Conservation (phyloP, 495 filamentous ascomycete species). For the Podospora fimiseda region DNA sequence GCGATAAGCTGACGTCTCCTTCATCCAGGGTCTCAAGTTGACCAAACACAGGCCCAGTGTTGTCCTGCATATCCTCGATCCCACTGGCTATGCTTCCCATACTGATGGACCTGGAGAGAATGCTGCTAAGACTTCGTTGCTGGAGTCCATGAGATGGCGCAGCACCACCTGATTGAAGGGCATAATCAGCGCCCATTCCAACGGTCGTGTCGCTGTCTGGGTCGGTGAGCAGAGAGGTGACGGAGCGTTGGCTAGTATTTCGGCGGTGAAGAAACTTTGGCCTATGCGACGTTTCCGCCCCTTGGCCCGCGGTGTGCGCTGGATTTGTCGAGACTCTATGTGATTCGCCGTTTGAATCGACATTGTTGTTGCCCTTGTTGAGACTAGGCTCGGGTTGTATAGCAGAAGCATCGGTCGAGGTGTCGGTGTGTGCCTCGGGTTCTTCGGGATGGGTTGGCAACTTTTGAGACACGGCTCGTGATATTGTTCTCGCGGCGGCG, state of each 20-base stretch:
- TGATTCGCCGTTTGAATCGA: no score
- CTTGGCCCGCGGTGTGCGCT: constrained; percentile 1
- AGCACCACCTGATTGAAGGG: constrained; percentile 77
- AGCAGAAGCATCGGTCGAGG: constrained; percentile 2
- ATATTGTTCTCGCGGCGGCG: constrained; percentile 52
- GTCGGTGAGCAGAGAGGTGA: constrained; percentile 66
- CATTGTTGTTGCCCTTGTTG: no score
- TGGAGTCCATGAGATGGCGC: constrained; percentile 52
- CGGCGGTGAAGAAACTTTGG: constrained; percentile 70
- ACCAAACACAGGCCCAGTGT: constrained; percentile 25
- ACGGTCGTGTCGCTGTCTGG: constrained; percentile 60
- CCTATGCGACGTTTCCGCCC: constrained; percentile 32
- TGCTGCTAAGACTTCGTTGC: constrained; percentile 45
- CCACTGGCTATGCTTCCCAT: constrained; percentile 94
- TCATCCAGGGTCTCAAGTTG: constrained; percentile 49
- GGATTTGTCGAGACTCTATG: no score
- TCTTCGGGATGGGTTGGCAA: constrained; percentile 17
- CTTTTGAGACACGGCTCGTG: constrained; percentile 44
- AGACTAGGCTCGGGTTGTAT: constrained; percentile 19
- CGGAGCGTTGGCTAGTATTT: constrained; percentile 68
- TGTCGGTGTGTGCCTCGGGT: constrained; percentile 2
- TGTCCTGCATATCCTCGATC: constrained; percentile 69
- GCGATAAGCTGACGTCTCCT: constrained; percentile 32
- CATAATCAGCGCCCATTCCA: constrained; percentile 70
- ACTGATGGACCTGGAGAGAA: constrained; percentile 73